Evolutionary conservation across 2,329 filamentous ascomycete genomes (phyloP), one percentile per base, ranked within the genome.

Genomic region (Karstenula rhodostoma): DNA sequence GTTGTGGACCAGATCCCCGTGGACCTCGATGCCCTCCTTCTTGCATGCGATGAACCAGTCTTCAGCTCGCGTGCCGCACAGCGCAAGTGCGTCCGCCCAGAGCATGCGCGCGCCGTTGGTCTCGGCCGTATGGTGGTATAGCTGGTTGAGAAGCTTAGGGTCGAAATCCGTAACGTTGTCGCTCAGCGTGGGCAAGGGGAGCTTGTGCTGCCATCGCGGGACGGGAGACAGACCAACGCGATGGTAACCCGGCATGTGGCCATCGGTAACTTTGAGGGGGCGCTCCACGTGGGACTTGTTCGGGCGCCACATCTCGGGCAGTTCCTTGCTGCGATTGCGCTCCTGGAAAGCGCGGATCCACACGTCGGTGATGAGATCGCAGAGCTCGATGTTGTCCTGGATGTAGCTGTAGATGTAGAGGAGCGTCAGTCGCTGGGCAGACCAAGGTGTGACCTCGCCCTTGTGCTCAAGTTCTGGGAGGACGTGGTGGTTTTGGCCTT

Each of bases 271-370:
- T 10, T 25, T 15, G 12, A 19, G 23, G 19, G 9, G 4, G 33
- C 56, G 44, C 25, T 43, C 48, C n/a, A 62, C 66, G 2, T 59
- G 55, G 3, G 50, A 43, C 7, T 40, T 44, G 56, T 74, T 73
- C 3, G 19, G 33, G 4, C 64, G 62, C 72, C 72, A 74, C 48
- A 70, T 50, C 4, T 43, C 44, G 17, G 48, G 10, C 6, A 22
- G 15, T 1, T 10, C 32, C 4, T 60, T 44, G 15, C 44, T 1
- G 46, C 46, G 48, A 70, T 66, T 5, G 57, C 48, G 5, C 27
- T 48, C 27, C 29, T 74, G 74, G 58, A 75, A 71, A 0, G 69
- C 72, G 17, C 71, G 73, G 57, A 77, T 77, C 73, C 73, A 77
- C 5, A 69, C 73, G 46, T 77, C 74, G 37, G 64, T 63, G 29